Evolutionary conservation across 164 flowering plant species (phyloP), one percentile per base, ranked within the genome.

Genomic region (Amborella trichopoda): DNA sequence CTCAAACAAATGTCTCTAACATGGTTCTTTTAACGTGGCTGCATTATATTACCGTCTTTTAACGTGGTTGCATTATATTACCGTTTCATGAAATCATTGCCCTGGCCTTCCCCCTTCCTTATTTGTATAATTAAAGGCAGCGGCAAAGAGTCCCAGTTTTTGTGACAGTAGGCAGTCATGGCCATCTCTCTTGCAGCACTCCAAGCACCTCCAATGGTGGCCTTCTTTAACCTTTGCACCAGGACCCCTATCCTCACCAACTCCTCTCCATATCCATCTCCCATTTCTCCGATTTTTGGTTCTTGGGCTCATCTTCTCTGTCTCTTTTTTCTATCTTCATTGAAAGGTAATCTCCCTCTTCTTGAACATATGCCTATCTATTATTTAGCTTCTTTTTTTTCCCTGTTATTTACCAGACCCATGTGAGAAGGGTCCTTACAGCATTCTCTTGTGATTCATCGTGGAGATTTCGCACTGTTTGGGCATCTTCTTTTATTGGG

Each of bases 321-420:
- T 26, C 59, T 70, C 43, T 72, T 78, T 8, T 67, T 54, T 43
- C 50, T 69, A 26, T 74, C 83, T 32, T 66, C 85, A 25, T 59
- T 72, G 23, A 62, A 83, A 47, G 93, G 88, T 83, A 64, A 21
- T 55, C 21, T 26, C 21, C 40, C 17, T 55, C 39, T 25, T 41
- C 23, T n/a, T n/a, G n/a, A n/a, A n/a, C n/a, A n/a, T n/a, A n/a
- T n/a, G 2, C 10, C 30, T 52, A 0, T 2, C 28, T 32, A 18
- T 5, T 4, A 9, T 25, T 21, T 21, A 19, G 1, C 41, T 5
- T 37, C 5, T 3, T 6, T 37, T 14, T n/a, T 37, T 37, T 21
- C 9, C 1, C 3, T 1, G 16, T 5, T 37, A 37, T n/a, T 37
- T 8, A 2, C 41, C 2, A n/a, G 16, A 37, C n/a, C 41, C 41